Evolutionary conservation across 345 rosid genomes (phyloP).

Genomic region (Arabidopsis arenosa): DNA sequence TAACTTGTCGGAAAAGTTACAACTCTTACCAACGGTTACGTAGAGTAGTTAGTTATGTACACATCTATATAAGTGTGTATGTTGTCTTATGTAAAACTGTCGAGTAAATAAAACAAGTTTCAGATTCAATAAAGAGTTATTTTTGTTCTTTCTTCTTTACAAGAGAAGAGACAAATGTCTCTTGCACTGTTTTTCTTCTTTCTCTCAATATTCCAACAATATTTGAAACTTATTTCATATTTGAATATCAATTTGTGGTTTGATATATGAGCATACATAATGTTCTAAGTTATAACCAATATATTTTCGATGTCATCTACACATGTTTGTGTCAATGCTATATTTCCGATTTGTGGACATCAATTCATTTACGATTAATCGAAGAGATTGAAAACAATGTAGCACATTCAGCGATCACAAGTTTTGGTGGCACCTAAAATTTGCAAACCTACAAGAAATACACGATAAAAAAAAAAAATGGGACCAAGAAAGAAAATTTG

Average conservation of each 20-base stretch:
- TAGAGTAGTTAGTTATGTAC: too few species aligned
- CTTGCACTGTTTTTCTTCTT: too few species aligned
- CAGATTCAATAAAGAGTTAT: too few species aligned
- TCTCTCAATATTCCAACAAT: too few species aligned
- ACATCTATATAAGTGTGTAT: too few species aligned
- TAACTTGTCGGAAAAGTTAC: too few species aligned
- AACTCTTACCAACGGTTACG: too few species aligned
- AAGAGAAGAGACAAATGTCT: too few species aligned
- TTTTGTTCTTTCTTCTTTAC: too few species aligned
- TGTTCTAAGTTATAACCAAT: not conserved
- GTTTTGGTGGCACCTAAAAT: conserved; percentile 6
- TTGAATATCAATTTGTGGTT: too few species aligned
- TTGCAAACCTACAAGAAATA: conserved; percentile 18
- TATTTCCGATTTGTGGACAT: conserved; percentile 3
- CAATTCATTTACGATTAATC: not conserved
- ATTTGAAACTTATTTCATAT: not conserved
- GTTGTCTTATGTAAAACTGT: too few species aligned
- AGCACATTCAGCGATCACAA: conserved; percentile 12
- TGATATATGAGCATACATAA: not conserved
- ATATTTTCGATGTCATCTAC: not conserved
- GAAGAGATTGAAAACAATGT: not conserved
- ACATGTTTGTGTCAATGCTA: not conserved
- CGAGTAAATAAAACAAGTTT: too few species aligned
- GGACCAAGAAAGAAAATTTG: not conserved
- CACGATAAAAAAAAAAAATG: not conserved